phyloP scores from a whole-genome alignment of 2,329 filamentous ascomycete species.

The Alternaria triticina region DNA sequence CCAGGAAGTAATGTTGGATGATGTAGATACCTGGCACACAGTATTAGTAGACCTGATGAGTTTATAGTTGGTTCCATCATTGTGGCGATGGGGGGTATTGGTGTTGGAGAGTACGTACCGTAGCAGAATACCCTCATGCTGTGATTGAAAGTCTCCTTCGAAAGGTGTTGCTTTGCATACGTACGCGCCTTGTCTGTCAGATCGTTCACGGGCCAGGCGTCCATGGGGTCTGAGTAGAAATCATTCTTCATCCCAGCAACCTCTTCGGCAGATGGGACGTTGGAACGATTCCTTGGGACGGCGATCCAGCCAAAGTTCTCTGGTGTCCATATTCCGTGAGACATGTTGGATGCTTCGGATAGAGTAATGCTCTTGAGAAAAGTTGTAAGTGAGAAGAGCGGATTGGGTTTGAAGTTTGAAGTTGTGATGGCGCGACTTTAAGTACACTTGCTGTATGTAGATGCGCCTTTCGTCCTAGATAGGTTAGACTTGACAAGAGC shows the following conservation, averaged over 20 bases:
- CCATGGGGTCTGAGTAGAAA: not conserved
- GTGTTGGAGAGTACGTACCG: not conserved
- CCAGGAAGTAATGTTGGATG: not conserved
- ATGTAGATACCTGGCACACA: not conserved
- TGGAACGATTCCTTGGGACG: not conserved
- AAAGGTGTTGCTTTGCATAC: not conserved
- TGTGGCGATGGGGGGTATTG: no score
- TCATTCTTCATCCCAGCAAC: not conserved
- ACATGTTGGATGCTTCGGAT: not conserved
- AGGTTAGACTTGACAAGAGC: not conserved
- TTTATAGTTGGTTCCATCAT: accelerated
- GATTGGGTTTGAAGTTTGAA: no score
- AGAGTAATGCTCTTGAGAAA: accelerated
- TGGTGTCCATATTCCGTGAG: not conserved
- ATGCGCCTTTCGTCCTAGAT: not conserved
- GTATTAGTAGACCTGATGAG: not conserved
- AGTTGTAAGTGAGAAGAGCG: not conserved
- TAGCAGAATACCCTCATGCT: conserved; percentile 5
- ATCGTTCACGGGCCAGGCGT: not conserved
- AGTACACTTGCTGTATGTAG: not conserved
- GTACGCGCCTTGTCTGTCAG: not conserved
- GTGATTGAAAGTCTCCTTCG: not conserved
- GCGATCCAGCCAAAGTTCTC: not conserved
- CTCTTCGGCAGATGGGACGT: not conserved
- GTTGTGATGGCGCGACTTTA: not conserved